Evolutionary conservation across 192 early-diverging fungal genomes (phyloP).

Genomic region (Linnemannia schmuckeri): DNA sequence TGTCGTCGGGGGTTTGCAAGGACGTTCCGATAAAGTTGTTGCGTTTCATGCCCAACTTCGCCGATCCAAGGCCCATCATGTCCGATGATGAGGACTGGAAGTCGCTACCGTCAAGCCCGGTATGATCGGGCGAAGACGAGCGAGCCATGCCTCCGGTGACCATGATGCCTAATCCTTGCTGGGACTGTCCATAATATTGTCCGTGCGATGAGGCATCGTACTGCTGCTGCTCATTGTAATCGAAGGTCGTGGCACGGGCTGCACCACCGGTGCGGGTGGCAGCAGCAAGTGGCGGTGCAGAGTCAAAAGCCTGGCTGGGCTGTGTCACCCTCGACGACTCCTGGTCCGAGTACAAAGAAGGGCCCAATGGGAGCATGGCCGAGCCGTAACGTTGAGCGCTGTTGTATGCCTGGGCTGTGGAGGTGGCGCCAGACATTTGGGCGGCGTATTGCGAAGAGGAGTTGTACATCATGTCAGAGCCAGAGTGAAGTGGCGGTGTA

Average conservation of each 20-base stretch:
- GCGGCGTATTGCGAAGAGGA: slow-evolving; percentile 19
- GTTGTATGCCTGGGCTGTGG: slow-evolving; percentile 10
- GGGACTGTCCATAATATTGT: slow-evolving; percentile 27
- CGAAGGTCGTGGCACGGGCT: not conserved
- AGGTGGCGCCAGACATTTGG: not conserved
- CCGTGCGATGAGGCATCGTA: slow-evolving; percentile 2
- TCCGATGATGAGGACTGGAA: not conserved
- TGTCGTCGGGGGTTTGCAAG: slow-evolving; percentile 32
- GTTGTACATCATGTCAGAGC: slow-evolving; percentile 23
- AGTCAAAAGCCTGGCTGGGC: slow-evolving; percentile 13
- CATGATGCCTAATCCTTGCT: slow-evolving; percentile 34
- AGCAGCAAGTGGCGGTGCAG: slow-evolving; percentile 6
- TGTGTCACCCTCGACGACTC: slow-evolving; percentile 11
- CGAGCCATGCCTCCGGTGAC: slow-evolving; percentile 36
- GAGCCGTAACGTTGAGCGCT: slow-evolving; percentile 10
- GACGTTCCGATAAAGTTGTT: not conserved
- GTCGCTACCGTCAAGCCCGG: no score
- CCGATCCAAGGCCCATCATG: not conserved
- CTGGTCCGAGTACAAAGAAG: slow-evolving; percentile 30
- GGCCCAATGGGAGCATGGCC: slow-evolving; percentile 19
- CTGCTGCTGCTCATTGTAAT: slow-evolving; percentile 36
- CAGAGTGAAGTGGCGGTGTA: slow-evolving; percentile 13
- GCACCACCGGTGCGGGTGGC: not conserved
- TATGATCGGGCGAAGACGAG: slow-evolving; percentile 3
- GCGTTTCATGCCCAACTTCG: slow-evolving; percentile 12